phyloP scores from a whole-genome alignment of 2,329 filamentous ascomycete genomes.

The Penicillium sp. region DNA sequence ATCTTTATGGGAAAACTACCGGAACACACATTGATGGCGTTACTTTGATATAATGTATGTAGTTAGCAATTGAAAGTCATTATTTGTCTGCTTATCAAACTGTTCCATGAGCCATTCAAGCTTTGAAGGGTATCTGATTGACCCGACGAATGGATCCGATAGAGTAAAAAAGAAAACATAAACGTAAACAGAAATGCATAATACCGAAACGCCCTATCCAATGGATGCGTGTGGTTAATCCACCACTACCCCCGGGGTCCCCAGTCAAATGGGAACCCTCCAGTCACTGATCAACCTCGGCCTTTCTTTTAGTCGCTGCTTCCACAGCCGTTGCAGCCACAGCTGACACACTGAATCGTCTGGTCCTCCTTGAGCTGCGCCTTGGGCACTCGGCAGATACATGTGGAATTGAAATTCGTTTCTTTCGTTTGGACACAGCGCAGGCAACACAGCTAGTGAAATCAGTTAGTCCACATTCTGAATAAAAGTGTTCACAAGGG shows the following conservation, averaged over 20 bases:
- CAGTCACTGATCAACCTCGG: not conserved
- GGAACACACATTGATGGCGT: slow-evolving; percentile 21
- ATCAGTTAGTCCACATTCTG: not conserved
- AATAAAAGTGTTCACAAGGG: not conserved
- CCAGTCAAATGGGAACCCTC: not conserved
- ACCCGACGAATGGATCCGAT: slow-evolving; percentile 6
- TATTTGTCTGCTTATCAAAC: slow-evolving; percentile 15
- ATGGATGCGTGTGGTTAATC: slow-evolving; percentile 3
- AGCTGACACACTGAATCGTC: slow-evolving; percentile 90
- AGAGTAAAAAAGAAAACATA: slow-evolving; percentile 1
- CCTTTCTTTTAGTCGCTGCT: slow-evolving; percentile 66
- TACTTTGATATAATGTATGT: slow-evolving; percentile 20
- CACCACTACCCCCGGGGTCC: not conserved
- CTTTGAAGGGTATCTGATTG: slow-evolving; percentile 26
- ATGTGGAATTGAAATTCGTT: slow-evolving; percentile 97
- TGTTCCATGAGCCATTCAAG: slow-evolving; percentile 2
- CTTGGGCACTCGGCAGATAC: slow-evolving; percentile 93
- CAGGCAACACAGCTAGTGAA: slow-evolving; percentile 76
- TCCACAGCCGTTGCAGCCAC: slow-evolving; percentile 86
- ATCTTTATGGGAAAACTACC: slow-evolving; percentile 16
- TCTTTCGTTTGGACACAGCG: slow-evolving; percentile 99
- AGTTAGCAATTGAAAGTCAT: slow-evolving; percentile 21
- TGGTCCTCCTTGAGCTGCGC: slow-evolving; percentile 87
- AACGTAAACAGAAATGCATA: slow-evolving; percentile 1
- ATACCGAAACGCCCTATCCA: slow-evolving; percentile 16